A percentile compares a stretch with the other conserved stretches of the same genome.
These are phyloP conservation scores for Microbotryum saponariae DNA, from an alignment of 1,284 basidiomycete genomes.

Conservation along the genomic window DNA sequence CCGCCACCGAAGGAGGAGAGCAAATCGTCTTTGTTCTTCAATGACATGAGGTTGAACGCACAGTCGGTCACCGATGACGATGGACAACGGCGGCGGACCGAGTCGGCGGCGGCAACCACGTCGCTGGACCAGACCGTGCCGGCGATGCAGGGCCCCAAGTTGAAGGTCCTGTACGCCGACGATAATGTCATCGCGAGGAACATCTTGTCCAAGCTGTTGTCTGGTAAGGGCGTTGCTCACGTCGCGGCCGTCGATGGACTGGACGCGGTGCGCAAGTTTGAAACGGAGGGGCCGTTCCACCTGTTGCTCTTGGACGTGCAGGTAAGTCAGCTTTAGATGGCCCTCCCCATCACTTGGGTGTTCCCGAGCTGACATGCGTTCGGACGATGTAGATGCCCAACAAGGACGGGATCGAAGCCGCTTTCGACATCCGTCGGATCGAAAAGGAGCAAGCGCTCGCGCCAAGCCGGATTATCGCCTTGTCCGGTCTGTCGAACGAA, in stretches of 20 bases:
- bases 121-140: too few relatives aligned
- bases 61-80: not conserved
- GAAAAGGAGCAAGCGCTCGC: constrained; percentile 2
- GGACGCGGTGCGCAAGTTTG: too few relatives aligned
- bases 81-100: not conserved
- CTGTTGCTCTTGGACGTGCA: too few relatives aligned
- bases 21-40: not conserved
- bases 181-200: constrained; percentile 25
- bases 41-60: not conserved
- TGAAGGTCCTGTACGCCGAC: constrained; percentile 22
- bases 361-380: too few relatives aligned
- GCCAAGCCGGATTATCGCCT: constrained; percentile 10
- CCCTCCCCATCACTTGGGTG: too few relatives aligned
- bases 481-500: constrained; percentile 24
- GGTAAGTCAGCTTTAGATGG: too few relatives aligned
- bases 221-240: constrained; percentile 1
- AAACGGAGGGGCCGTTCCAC: too few relatives aligned
- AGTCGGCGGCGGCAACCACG: not conserved
- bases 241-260: too few relatives aligned
- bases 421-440: constrained; percentile 11
- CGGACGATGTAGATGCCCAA: not conserved
- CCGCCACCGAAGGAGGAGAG: not conserved
- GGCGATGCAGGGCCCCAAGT: not conserved
- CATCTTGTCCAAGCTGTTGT: constrained; percentile 8
- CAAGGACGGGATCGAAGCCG: constrained; percentile 19